Evolutionary conservation across 345 rosid species (phyloP).

Genomic region (Linum trigynum): DNA sequence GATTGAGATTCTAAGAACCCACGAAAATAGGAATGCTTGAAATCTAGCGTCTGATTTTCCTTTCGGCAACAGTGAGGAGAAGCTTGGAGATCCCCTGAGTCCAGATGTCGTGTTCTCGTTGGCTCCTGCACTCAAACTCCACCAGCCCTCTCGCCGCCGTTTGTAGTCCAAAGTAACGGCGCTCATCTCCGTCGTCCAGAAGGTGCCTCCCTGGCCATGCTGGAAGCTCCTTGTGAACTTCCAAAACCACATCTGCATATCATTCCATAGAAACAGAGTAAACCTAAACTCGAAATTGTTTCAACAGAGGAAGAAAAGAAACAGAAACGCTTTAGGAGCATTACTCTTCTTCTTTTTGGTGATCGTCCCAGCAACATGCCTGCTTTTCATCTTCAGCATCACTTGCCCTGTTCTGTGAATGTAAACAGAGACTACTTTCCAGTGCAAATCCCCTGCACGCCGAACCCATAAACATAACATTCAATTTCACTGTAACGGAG

Average conservation of each 20-base stretch:
- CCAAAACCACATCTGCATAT: conserved; percentile 55
- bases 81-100: conserved; percentile 65
- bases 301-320: not conserved
- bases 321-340: conserved; percentile 4
- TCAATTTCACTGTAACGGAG: not conserved
- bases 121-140: conserved; percentile 81
- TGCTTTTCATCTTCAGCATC: conserved; percentile 83
- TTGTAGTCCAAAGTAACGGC: conserved; percentile 70
- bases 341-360: conserved; percentile 86
- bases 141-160: conserved; percentile 51
- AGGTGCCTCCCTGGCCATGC: conserved; percentile 91
- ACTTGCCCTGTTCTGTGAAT: conserved; percentile 65
- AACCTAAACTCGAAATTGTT: not conserved
- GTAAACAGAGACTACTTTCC: conserved; percentile 83
- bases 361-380: conserved; percentile 67
- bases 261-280: not conserved
- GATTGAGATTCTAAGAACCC: no score
- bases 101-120: conserved; percentile 73
- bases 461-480: not conserved
- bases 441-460: conserved; percentile 80
- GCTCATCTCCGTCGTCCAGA: conserved; percentile 53
- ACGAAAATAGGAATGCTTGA: not conserved
- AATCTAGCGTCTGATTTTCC: conserved; percentile 21
- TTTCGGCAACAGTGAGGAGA: conserved; percentile 44
- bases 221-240: conserved; percentile 61